phyloP scores from a whole-genome alignment of 352 stramenopile species.

The Lagenidium giganteum region DNA sequence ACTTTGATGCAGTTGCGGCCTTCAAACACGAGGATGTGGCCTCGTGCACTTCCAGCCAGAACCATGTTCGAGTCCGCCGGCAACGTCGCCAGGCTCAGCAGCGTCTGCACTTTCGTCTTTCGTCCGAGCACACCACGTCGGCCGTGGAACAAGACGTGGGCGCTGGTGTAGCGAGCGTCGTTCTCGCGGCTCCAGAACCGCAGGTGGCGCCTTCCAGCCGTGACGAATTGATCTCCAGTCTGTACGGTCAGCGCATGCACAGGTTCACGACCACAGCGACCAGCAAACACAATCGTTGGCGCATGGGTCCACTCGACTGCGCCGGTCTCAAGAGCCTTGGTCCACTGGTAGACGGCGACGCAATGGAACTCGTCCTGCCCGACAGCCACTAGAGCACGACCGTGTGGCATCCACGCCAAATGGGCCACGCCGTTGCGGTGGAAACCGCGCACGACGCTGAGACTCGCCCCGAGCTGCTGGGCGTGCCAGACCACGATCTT shows the following conservation, averaged over 20 bases:
- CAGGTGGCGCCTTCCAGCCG: conserved; percentile 39
- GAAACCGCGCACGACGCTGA: conserved; percentile 54
- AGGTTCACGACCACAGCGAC: conserved; percentile 27
- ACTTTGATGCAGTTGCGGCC: conserved; percentile 57
- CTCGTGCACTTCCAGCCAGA: conserved; percentile 48
- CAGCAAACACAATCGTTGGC: conserved; percentile 33
- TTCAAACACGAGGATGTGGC: conserved; percentile 65
- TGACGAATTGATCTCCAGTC: conserved; percentile 39
- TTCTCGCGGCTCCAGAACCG: conserved; percentile 58
- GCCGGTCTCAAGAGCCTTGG: no score
- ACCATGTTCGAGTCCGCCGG: conserved; percentile 29
- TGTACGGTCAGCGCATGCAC: conserved; percentile 26
- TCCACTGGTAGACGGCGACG: conserved; percentile 63
- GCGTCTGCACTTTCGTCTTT: conserved; percentile 51
- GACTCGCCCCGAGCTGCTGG: conserved; percentile 19
- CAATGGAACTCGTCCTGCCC: conserved; percentile 54
- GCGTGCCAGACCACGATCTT: conserved; percentile 55
- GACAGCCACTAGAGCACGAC: conserved; percentile 41
- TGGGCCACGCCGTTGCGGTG: conserved; percentile 41
- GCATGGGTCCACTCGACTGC: conserved; percentile 42
- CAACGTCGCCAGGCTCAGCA: conserved; percentile 33
- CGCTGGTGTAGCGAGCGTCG: conserved; percentile 29
- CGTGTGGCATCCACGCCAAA: conserved; percentile 51
- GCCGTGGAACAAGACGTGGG: conserved; percentile 27
- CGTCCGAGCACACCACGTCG: conserved; percentile 42